Evolutionary conservation across 2,329 filamentous ascomycete species (phyloP).

Genomic region (Colletotrichum spinosum): DNA sequence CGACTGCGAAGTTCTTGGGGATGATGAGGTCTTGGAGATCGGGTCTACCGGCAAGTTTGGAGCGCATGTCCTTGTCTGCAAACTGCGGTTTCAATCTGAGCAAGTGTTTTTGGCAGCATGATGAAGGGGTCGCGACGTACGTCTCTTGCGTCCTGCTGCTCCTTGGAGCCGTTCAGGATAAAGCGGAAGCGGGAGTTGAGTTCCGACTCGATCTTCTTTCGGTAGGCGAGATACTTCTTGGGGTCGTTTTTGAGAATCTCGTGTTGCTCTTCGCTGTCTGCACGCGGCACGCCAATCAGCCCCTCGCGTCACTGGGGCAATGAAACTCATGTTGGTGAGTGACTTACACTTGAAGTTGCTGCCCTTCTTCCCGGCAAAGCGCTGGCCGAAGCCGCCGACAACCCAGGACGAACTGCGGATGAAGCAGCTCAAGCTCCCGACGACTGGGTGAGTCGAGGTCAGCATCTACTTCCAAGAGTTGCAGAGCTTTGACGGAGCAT

Average conservation of each 20-base stretch:
- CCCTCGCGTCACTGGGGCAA: neutral
- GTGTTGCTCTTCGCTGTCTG: slow-evolving; percentile 55
- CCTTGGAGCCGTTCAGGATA: slow-evolving; percentile 60
- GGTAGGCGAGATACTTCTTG: slow-evolving; percentile 62
- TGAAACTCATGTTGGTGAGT: neutral
- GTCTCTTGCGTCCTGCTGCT: slow-evolving; percentile 51
- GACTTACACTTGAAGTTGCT: slow-evolving; percentile 57
- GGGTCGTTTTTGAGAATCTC: slow-evolving; percentile 63
- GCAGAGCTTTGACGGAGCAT: neutral
- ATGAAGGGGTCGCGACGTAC: neutral
- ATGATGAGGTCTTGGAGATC: slow-evolving; percentile 57
- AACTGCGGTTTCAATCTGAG: slow-evolving; percentile 1
- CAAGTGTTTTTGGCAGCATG: no score
- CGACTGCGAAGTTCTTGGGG: slow-evolving; percentile 45
- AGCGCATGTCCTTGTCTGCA: slow-evolving; percentile 50
- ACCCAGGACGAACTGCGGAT: slow-evolving; percentile 59
- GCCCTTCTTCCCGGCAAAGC: slow-evolving; percentile 58
- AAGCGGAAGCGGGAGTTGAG: slow-evolving; percentile 65
- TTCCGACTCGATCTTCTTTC: slow-evolving; percentile 60
- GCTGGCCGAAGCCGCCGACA: slow-evolving; percentile 58
- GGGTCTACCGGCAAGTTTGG: slow-evolving; percentile 53
- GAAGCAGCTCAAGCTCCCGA: slow-evolving; percentile 36
- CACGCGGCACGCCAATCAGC: neutral
- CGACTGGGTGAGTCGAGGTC: neutral
- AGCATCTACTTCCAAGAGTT: no score